Evolutionary conservation across 2,329 filamentous ascomycete genomes (phyloP).

Genomic region (Xylariales sp.): DNA sequence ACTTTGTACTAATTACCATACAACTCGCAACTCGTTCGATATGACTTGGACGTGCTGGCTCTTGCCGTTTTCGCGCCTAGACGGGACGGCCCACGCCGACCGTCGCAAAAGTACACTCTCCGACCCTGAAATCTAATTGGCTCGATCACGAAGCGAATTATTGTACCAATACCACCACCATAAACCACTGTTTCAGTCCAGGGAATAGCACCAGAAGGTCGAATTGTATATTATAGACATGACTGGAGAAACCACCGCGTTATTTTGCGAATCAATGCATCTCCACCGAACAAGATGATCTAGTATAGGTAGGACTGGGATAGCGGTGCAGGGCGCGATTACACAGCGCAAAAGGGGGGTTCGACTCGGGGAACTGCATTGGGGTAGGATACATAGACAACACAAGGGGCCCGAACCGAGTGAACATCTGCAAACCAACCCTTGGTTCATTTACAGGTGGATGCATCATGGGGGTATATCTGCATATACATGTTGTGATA

Average conservation of each 20-base stretch:
- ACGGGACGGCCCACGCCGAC: not conserved
- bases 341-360: not conserved
- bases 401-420: not conserved
- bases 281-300: constrained; percentile 9
- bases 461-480: too few species aligned
- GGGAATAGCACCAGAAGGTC: not conserved
- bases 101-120: not conserved
- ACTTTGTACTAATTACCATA: constrained; percentile 8
- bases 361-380: constrained; percentile 2
- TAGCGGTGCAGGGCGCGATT: not conserved
- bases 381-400: not conserved
- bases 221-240: constrained; percentile 22
- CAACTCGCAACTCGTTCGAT: constrained; percentile 15
- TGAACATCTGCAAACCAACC: not conserved
- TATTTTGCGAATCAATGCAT: constrained; percentile 23
- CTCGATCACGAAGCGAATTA: not conserved
- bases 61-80: not conserved
- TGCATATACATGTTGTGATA: too few species aligned
- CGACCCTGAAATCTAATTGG: not conserved
- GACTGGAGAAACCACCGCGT: constrained; percentile 17
- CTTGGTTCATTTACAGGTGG: not conserved
- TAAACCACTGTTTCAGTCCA: constrained; percentile 5
- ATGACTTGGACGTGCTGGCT: not conserved
- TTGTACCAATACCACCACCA: constrained; percentile 22
- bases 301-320: constrained; percentile 18